Percentiles rank a stretch among this genome's conserved stretches.
Evolutionary conservation across 2,329 filamentous ascomycete species (phyloP).

Genomic region (Aspergillus japonicus): DNA sequence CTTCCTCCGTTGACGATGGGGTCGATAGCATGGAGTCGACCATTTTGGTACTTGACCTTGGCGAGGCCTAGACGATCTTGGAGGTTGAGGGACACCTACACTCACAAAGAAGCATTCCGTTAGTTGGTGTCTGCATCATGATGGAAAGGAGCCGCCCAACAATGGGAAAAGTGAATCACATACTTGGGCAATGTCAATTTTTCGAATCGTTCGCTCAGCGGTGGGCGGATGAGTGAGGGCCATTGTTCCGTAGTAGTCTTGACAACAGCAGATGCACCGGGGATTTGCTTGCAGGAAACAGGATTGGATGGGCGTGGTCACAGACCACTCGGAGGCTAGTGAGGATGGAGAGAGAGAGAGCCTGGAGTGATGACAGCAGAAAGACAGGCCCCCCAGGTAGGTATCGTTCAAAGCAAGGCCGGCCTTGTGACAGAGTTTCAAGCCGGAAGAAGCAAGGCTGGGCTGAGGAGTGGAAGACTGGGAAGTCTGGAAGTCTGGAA

Average conservation of each 20-base stretch:
- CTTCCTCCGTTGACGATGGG: slow-evolving; percentile 74
- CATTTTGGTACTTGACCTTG: slow-evolving; percentile 95
- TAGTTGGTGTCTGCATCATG: slow-evolving; percentile 13
- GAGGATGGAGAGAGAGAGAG: not conserved
- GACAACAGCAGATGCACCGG: slow-evolving; percentile 14
- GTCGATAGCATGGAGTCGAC: slow-evolving; percentile 78
- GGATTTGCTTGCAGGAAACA: slow-evolving; percentile 14
- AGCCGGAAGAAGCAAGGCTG: not conserved
- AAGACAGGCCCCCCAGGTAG: not conserved
- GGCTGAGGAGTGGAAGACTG: not conserved
- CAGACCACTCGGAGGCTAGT: not conserved
- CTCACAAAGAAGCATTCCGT: slow-evolving; percentile 17
- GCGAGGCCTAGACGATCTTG: slow-evolving; percentile 93
- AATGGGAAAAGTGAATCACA: slow-evolving; percentile 12
- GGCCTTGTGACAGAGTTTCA: not conserved
- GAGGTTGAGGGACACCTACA: slow-evolving; percentile 84
- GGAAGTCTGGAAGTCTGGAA: not conserved
- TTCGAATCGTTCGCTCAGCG: slow-evolving; percentile 40
- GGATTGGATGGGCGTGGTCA: not conserved
- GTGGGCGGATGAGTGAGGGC: slow-evolving; percentile 31
- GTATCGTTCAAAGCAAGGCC: not conserved
- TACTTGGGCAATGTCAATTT: slow-evolving; percentile 45
- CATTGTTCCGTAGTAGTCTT: slow-evolving; percentile 28
- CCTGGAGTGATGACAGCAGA: not conserved
- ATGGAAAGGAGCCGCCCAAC: not conserved